Conservation (phyloP, 805 yeast species). For the Saturnispora quitensis region DNA sequence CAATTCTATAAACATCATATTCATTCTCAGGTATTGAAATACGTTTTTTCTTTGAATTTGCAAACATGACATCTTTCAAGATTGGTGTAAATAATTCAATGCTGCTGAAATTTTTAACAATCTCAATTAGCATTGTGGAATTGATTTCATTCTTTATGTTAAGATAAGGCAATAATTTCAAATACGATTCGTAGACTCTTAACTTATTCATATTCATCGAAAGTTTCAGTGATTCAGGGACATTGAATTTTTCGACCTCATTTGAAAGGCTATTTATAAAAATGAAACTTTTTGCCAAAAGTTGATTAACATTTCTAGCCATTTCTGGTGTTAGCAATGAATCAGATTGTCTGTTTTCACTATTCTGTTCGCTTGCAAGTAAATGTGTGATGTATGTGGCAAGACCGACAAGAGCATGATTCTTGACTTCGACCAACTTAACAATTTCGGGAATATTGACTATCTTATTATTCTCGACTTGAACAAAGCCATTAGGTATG, state of each 20-base stretch:
- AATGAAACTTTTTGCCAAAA: conserved; percentile 24
- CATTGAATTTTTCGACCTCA: conserved; percentile 14
- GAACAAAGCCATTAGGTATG: conserved; percentile 33
- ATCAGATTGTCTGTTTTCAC: conserved; percentile 12
- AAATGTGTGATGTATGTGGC: conserved; percentile 43
- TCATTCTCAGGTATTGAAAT: conserved; percentile 14
- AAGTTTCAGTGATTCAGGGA: conserved; percentile 18
- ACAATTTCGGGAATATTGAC: conserved; percentile 27
- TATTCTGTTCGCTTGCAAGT: conserved; percentile 29
- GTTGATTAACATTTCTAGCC: conserved; percentile 24
- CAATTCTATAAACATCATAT: conserved; percentile 26
- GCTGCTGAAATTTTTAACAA: conserved; percentile 26
- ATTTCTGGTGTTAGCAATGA: conserved; percentile 27
- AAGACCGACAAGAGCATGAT: conserved; percentile 51
- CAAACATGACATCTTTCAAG: conserved; percentile 4
- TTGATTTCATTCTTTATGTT: conserved; percentile 26
- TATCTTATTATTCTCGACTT: conserved; percentile 23
- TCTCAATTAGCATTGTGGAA: conserved; percentile 25
- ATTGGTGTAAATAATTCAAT: conserved; percentile 11
- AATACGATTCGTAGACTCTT: conserved; percentile 25
- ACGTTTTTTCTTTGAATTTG: conserved; percentile 11
- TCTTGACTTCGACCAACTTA: conserved; percentile 41
- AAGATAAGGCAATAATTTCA: conserved; percentile 27
- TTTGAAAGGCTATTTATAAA: conserved; percentile 20
- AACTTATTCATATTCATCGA: conserved; percentile 23